A percentile compares a stretch with the other conserved stretches of the same genome.
Conservation (phyloP, 2,329 filamentous ascomycete species). For the Sporothrix brasiliensis region DNA sequence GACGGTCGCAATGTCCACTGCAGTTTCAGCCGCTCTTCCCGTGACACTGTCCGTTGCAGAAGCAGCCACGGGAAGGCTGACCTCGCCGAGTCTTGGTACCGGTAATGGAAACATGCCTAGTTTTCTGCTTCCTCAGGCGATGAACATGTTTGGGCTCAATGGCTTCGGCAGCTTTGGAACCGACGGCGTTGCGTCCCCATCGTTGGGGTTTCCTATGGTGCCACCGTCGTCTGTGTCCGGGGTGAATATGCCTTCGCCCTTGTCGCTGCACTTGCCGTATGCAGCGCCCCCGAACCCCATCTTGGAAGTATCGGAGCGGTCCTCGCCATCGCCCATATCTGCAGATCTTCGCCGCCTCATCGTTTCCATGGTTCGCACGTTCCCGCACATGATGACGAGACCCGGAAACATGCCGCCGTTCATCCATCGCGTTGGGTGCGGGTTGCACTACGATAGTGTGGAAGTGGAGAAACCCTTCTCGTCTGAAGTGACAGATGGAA, state of each 20-base stretch:
- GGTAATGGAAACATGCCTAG: too few species aligned
- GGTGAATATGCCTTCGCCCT: background rate
- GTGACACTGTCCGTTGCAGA: background rate
- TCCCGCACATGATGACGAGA: slow-evolving; percentile 41
- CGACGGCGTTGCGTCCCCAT: background rate
- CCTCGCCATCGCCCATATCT: background rate
- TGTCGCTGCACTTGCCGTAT: slow-evolving; percentile 4
- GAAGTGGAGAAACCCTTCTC: background rate
- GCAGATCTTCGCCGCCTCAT: slow-evolving; percentile 35
- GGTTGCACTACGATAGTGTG: slow-evolving; percentile 23
- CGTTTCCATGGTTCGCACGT: slow-evolving; percentile 39
- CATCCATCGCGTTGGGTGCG: slow-evolving; percentile 38
- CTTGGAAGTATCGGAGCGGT: background rate
- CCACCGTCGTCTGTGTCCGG: background rate
- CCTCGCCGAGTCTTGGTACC: background rate
- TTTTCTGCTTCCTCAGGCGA: background rate
- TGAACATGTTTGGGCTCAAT: slow-evolving; percentile 1
- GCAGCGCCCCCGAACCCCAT: slow-evolving; percentile 7
- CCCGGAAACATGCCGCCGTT: slow-evolving; percentile 42
- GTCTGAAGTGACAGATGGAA: background rate
- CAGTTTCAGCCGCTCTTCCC: background rate
- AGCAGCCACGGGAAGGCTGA: background rate
- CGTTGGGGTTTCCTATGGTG: background rate
- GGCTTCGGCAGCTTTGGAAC: background rate
- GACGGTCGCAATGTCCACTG: background rate